Conservation (phyloP, 1,284 basidiomycete species). For the Apiotrichum brassicae region DNA sequence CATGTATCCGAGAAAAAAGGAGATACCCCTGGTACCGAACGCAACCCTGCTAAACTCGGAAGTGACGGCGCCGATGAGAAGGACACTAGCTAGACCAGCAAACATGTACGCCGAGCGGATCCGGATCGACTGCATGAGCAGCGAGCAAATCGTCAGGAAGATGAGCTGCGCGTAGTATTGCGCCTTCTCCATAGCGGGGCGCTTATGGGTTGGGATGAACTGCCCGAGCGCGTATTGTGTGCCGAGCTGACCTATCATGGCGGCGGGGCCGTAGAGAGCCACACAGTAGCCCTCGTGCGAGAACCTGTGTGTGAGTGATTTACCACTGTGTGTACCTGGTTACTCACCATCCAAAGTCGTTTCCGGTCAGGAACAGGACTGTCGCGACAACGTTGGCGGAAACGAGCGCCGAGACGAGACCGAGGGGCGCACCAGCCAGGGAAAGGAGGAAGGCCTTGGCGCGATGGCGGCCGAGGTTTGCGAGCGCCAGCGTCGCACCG, state of each 20-base stretch:
- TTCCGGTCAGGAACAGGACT: slow-evolving; percentile 63
- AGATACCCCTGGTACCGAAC: slow-evolving; percentile 12
- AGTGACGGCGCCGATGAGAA: slow-evolving; percentile 28
- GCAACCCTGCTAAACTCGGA: slow-evolving; percentile 16
- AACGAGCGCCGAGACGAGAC: slow-evolving; percentile 51
- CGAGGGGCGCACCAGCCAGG: slow-evolving; percentile 51
- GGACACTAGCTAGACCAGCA: slow-evolving; percentile 24
- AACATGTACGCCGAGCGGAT: slow-evolving; percentile 48
- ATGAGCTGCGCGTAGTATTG: slow-evolving; percentile 60
- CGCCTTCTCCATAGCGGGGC: slow-evolving; percentile 53
- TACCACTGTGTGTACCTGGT: not conserved
- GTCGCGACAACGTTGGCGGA: slow-evolving; percentile 67
- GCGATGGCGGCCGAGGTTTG: slow-evolving; percentile 34
- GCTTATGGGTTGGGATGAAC: slow-evolving; percentile 24
- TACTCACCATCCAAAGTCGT: slow-evolving; percentile 48
- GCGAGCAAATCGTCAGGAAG: slow-evolving; percentile 51
- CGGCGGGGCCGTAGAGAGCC: slow-evolving; percentile 70
- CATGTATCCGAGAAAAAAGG: slow-evolving; percentile 55
- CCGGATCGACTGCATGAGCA: slow-evolving; percentile 50
- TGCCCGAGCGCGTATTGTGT: slow-evolving; percentile 28
- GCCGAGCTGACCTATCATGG: slow-evolving; percentile 49
- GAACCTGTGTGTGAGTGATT: slow-evolving; percentile 61
- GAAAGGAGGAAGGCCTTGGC: slow-evolving; percentile 49
- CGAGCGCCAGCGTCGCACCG: slow-evolving; percentile 47
- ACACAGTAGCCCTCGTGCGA: slow-evolving; percentile 64